These are phyloP conservation scores for Penicillium silybi DNA, from an alignment of 495 filamentous ascomycete species.

Conservation along the genomic window DNA sequence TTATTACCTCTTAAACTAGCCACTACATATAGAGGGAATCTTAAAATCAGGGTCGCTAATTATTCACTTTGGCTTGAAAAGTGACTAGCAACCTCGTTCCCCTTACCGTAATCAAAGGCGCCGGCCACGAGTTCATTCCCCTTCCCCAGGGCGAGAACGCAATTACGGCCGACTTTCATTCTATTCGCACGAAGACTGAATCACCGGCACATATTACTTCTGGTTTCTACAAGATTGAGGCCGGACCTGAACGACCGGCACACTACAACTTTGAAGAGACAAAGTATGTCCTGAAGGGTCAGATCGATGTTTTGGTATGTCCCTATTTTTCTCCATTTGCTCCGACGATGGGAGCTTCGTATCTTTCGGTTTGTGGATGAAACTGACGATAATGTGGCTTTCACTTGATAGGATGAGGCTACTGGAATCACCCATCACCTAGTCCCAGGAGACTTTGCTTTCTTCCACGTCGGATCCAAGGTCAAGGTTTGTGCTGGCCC, in stretches of 20 bases:
- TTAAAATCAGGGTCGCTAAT: neutral
- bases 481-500: constrained; percentile 21
- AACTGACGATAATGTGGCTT: neutral
- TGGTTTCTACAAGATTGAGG: constrained; percentile 32
- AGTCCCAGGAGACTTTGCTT: constrained; percentile 30
- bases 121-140: constrained; percentile 28
- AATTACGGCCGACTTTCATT: constrained; percentile 29
- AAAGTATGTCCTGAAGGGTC: constrained; percentile 29
- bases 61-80: neutral
- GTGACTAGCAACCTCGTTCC: constrained; percentile 26
- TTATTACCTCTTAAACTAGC: neutral
- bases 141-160: constrained; percentile 29
- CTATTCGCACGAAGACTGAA: constrained; percentile 27
- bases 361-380: neutral
- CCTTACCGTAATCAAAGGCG: constrained; percentile 32
- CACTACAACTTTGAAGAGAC: constrained; percentile 29
- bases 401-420: constrained; percentile 25
- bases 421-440: constrained; percentile 31
- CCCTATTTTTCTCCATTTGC: neutral
- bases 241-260: constrained; percentile 23
- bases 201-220: constrained; percentile 28
- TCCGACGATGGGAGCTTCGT: neutral
- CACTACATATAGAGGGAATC: neutral
- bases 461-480: constrained; percentile 32
- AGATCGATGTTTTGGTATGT: constrained; percentile 31